Evolutionary conservation across 768 basidiomycete genomes (phyloP).

Genomic region (Podaxis pistillaris): DNA sequence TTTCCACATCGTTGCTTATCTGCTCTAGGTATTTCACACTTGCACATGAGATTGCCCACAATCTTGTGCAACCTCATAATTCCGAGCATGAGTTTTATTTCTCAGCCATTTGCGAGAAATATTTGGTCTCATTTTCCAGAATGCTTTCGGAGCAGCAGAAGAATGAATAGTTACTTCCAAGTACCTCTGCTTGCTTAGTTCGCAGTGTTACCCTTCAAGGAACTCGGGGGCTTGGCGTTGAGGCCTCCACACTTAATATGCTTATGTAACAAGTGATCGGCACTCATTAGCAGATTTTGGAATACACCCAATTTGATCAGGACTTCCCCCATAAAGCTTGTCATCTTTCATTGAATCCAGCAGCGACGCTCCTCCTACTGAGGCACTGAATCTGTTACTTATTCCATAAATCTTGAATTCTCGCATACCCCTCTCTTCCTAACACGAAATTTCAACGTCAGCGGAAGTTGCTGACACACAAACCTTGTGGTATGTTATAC

Average conservation of each 20-base stretch:
- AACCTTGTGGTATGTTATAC: neutral
- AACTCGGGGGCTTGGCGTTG: too few species aligned
- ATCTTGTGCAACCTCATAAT: constrained; percentile 83
- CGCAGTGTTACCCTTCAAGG: too few species aligned
- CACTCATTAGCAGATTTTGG: neutral
- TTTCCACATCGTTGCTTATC: neutral
- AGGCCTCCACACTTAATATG: neutral
- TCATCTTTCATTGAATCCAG: neutral
- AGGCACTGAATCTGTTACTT: neutral
- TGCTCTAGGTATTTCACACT: constrained; percentile 80
- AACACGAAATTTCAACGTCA: neutral
- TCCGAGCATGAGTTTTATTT: constrained; percentile 95
- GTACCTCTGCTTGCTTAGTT: too few species aligned
- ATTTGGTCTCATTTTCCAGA: constrained; percentile 40
- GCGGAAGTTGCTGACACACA: neutral
- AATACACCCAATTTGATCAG: constrained; percentile 7
- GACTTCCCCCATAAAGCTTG: neutral
- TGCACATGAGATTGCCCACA: constrained; percentile 93
- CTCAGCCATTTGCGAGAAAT: constrained; percentile 81
- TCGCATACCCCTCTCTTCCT: neutral
- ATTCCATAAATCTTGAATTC: neutral
- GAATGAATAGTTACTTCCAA: constrained; percentile 1
- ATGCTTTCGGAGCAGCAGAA: constrained; percentile 22
- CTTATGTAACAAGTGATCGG: constrained; percentile 2
- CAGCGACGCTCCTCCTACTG: neutral